Conservation (phyloP, 106 monocot genomes). For the Apostasia shenzhenica region DNA sequence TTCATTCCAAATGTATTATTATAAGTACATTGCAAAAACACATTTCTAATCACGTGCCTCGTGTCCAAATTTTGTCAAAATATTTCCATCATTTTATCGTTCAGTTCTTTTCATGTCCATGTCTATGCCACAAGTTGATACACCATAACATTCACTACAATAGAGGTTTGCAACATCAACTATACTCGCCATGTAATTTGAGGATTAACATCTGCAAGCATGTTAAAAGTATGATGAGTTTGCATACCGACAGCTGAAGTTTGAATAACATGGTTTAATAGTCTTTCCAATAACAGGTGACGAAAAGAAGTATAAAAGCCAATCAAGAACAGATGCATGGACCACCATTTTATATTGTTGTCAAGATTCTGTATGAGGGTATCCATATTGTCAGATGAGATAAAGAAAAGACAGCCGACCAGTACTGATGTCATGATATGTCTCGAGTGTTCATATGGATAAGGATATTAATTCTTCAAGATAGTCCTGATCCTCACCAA, state of each 20-base stretch:
- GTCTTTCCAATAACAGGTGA: constrained; percentile 97
- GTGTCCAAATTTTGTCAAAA: no score
- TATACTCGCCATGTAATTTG: no score
- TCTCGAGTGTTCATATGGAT: constrained; percentile 89
- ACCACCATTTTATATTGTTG: constrained; percentile 99
- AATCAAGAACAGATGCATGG: constrained; percentile 83
- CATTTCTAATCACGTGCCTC: no score
- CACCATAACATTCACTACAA: no score
- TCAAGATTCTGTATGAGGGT: constrained; percentile 83
- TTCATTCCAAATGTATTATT: no score
- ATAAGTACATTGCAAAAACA: no score
- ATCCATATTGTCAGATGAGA: constrained; percentile 94
- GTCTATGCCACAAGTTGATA: no score
- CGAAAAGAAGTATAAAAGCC: constrained; percentile 98
- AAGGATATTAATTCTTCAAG: constrained; percentile 83
- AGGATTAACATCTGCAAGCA: not conserved
- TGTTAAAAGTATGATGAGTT: not conserved
- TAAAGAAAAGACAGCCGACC: constrained; percentile 89
- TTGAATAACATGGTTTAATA: constrained; percentile 95
- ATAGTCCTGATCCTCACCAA: constrained; percentile 68
- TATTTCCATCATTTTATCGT: no score
- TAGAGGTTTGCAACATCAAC: no score
- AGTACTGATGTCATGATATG: constrained; percentile 83
- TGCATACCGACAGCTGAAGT: constrained; percentile 97
- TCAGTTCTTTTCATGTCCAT: no score